A percentile compares a stretch with the other conserved stretches of the same genome.
Conservation (phyloP, 2,329 filamentous ascomycete genomes). For the Graphilbum sp. region DNA sequence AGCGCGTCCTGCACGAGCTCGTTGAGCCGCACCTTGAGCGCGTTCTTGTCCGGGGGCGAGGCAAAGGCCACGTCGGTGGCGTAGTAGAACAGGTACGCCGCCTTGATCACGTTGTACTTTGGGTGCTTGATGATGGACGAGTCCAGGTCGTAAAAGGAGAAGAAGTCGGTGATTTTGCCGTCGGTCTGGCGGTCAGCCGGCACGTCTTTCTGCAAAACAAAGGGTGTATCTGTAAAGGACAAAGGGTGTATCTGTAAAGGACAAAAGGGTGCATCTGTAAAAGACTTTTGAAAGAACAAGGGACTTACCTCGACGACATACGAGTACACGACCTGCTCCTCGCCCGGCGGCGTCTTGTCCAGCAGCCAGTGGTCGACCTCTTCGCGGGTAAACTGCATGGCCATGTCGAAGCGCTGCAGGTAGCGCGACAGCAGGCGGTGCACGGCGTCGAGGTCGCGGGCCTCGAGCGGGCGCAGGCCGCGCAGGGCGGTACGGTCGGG, state of each 20-base stretch:
- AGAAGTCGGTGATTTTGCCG: constrained; percentile 83
- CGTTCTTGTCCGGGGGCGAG: constrained; percentile 32
- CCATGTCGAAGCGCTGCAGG: constrained; percentile 64
- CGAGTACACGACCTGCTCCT: constrained; percentile 79
- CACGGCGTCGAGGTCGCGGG: constrained; percentile 62
- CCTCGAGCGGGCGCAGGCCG: constrained; percentile 66
- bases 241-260: too few species aligned
- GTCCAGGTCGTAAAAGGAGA: constrained; percentile 92
- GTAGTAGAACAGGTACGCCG: constrained; percentile 96
- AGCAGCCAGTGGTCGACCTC: constrained; percentile 84
- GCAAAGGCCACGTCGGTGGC: constrained; percentile 64
- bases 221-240: not conserved
- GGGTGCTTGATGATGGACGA: constrained; percentile 76
- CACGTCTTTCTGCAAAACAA: too few species aligned
- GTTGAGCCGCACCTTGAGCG: constrained; percentile 67
- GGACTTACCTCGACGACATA: constrained; percentile 66
- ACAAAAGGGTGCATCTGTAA: too few species aligned
- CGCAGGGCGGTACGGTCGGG: constrained; percentile 56
- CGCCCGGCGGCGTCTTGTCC: constrained; percentile 43
- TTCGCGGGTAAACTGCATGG: constrained; percentile 61
- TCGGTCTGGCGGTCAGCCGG: constrained; percentile 23
- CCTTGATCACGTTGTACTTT: constrained; percentile 64
- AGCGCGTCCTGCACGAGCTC: constrained; percentile 68
- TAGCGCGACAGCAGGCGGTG: constrained; percentile 61
- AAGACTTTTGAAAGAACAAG: not conserved